A percentile compares a stretch with the other conserved stretches of the same genome.
Conservation (phyloP, 495 filamentous ascomycete species). For the Hypoxylon rickii region DNA sequence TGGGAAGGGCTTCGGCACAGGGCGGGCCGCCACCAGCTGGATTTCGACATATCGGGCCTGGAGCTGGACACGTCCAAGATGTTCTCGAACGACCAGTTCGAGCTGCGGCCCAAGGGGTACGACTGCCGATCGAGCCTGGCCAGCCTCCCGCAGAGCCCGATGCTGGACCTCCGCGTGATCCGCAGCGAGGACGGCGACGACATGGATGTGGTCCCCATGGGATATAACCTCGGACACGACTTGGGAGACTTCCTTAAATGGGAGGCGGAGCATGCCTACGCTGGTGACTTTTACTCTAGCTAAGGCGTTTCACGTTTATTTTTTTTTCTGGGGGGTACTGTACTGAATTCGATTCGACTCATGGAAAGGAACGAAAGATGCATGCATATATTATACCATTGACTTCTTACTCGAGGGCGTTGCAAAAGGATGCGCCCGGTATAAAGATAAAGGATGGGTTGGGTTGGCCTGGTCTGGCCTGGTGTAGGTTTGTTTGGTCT, state of each 20-base stretch:
- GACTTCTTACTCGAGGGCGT: too few relatives aligned
- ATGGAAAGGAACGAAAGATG: neutral
- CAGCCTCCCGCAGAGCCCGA: constrained; percentile 56
- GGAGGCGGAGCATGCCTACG: constrained; percentile 50
- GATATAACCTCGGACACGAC: constrained; percentile 59
- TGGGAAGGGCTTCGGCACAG: constrained; percentile 27
- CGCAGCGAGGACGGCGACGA: constrained; percentile 46
- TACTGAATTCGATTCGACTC: neutral
- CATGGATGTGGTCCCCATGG: constrained; percentile 54
- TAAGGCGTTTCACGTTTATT: constrained; percentile 11
- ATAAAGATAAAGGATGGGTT: constrained; percentile 10
- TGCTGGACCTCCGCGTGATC: constrained; percentile 52
- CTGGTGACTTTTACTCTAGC: constrained; percentile 31
- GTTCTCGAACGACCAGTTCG: constrained; percentile 13
- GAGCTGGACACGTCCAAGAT: constrained; percentile 22
- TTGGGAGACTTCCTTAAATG: constrained; percentile 56
- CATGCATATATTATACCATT: neutral
- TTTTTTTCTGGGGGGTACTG: too few relatives aligned
- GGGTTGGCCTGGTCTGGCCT: constrained; percentile 5
- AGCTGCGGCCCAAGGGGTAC: constrained; percentile 15
- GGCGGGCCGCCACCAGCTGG: constrained; percentile 13
- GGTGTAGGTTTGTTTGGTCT: constrained; percentile 13
- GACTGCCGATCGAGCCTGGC: constrained; percentile 39
- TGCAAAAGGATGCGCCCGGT: too few relatives aligned
- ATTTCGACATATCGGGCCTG: constrained; percentile 21